Evolutionary conservation across 1,284 basidiomycete genomes (phyloP), one percentile per base, ranked within the genome.

Genomic region (Calocybe gambosa): DNA sequence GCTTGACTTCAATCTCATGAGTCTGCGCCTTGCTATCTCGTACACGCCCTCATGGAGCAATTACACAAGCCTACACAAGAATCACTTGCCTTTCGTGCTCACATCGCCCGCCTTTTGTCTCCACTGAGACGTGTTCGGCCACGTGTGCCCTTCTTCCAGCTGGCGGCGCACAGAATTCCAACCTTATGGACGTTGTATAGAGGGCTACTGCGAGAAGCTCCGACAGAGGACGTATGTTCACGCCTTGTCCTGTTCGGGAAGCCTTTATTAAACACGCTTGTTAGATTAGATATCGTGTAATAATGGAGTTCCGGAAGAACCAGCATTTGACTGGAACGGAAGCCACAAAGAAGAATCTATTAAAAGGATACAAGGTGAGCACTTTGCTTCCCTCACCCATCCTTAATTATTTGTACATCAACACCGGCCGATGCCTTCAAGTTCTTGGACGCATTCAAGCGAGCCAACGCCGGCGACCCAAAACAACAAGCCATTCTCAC

Each of bases 141-240:
- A 6, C 68, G 71, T 12, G 70, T 77, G 2, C 80, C 86, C 4
- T 90, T 93, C 61, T 90, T 75, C 58, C 61, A 75, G 40, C 80
- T 92, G 34, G 68, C 72, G 0, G 79, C 78, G 0, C 92, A 94
- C 61, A 78, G 82, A 20, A 64, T 82, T 23, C 89, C 91, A 1
- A 91, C 88, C 0, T 62, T 85, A 59, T 67, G 67, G 68, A 82
- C 71, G 0, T 66, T 93, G 7, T 93, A 92, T 61, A 73, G 89
- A 19, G 29, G 29, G 3, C 13, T 31, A 4, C 59, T 89, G 37
- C 69, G 71, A 23, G 61, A 74, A 43, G 72, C 84, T 5, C 74
- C 77, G 0, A 67, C 70, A 18, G 70, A 75, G 21, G 67, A 79
- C 55, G 85, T 86, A 58, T 44, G 79, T 47, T 10, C 6, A 5